phyloP scores from a whole-genome alignment of 2,329 filamentous ascomycete genomes.

The Aspergillus piperis region DNA sequence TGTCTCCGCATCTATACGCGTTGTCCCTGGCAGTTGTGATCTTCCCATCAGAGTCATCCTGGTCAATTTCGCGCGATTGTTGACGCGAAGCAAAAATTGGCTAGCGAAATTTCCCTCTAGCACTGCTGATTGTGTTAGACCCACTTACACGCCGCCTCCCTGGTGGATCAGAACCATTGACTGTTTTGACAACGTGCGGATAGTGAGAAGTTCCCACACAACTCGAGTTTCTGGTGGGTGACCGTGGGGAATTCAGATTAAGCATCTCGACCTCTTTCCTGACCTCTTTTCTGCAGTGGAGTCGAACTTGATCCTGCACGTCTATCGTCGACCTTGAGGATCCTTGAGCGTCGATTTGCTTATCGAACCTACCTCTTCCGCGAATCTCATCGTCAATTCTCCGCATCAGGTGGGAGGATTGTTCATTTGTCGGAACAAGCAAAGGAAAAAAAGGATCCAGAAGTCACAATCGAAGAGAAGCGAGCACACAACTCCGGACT shows the following conservation, averaged over 20 bases:
- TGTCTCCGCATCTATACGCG: conserved; percentile 15
- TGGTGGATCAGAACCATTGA: conserved; percentile 44
- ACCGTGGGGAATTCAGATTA: conserved; percentile 44
- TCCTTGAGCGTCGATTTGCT: conserved; percentile 20
- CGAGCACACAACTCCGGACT: conserved; percentile 16
- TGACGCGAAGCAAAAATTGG: conserved; percentile 40
- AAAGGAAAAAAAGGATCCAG: conserved; percentile 20
- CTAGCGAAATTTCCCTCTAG: conserved; percentile 24
- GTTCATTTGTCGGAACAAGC: conserved; percentile 17
- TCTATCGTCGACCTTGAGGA: conserved; percentile 18
- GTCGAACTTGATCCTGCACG: conserved; percentile 30
- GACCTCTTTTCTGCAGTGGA: conserved; percentile 35
- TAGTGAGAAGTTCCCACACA: conserved; percentile 44
- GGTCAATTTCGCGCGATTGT: conserved; percentile 29
- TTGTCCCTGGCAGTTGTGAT: conserved; percentile 23
- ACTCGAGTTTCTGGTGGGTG: conserved; percentile 40
- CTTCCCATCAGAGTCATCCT: conserved; percentile 21
- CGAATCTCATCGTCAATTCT: conserved; percentile 19
- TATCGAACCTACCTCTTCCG: conserved; percentile 13
- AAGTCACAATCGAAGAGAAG: conserved; percentile 12
- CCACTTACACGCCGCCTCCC: conserved; percentile 42
- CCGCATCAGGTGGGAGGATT: conserved; percentile 13
- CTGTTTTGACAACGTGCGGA: conserved; percentile 44
- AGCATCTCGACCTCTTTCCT: conserved; percentile 35
- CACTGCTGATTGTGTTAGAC: conserved; percentile 41